Base-by-base conservation (phyloP, 345 rosid genomes). In the Rhizophora mangle region DNA sequence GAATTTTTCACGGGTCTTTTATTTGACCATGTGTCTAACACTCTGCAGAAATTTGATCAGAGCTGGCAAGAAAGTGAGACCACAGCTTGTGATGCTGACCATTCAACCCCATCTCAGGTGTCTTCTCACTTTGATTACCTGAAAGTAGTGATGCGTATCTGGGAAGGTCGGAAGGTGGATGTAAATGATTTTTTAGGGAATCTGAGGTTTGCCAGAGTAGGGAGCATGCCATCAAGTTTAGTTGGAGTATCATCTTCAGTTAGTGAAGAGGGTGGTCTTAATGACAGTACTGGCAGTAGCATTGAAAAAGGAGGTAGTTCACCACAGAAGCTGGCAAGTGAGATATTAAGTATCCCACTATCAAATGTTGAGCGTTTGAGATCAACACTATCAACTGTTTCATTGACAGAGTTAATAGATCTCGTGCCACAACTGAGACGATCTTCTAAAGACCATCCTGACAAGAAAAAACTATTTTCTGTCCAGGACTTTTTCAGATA, bases 401-500 rank as follows among this genome's bases (percentile, higher is more conserved):
- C 96, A 2, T 76, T 92, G 73, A 73, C 89, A 5, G 99, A 95
- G 74, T 82, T 95, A 65, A 86, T 90, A 74, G 99, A 95, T 82
- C 96, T 95, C 71, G 60, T 92, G 70, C 96, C 93, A 2, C 92
- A 83, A 1, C 54, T 92, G 72, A 96, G 97, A 51, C 77, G 95
- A 52, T 72, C 96, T 65, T 83, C 96, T 24, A 86, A 81, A 72
- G 97, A 92, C 54, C 83, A 92, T 72, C 99, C 99, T 3, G 97
- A 95, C 84, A 95, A 95, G 92, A 95, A 90, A 76, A 95, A 86
- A 47, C 85, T 95, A n/a, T 70, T 90, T 65, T 95, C 99, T 56
- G 99, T 92, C 67, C 99, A 95, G 85, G 96, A 95, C 73, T 95
- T 95, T 83, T 95, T 95, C 82, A 88, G 96, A 85, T 95, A 95